Base-by-base conservation (phyloP, 495 filamentous ascomycete species). In the Apiosordaria backusii region DNA sequence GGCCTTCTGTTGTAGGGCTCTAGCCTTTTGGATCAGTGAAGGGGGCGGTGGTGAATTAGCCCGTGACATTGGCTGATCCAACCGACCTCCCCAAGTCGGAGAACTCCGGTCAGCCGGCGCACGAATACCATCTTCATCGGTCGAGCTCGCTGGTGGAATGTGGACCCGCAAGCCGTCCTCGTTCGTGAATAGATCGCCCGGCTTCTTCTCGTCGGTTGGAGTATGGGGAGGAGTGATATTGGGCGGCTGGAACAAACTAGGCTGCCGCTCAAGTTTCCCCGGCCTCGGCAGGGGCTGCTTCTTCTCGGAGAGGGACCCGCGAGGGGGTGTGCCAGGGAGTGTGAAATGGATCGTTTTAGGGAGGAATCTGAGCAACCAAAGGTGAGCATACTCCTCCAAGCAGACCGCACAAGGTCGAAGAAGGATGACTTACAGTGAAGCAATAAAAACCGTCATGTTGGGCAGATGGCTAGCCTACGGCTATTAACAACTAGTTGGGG, bases 261-360 rank as follows among this genome's bases (percentile, higher is more conserved):
- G 78, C 65, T 79, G 78, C 64, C 72, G 71, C 55, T 80, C 67
- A 60, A 70, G 71, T 35, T 63, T 67, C n/a, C 62, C 70, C 26
- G 72, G 72, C 64, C 71, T 75, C 45, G 71, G 59, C 53, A 65
- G 61, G 57, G 69, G 67, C 27, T 68, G 69, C 55, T 70, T 75
- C 61, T 77, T 74, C 66, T 82, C 68, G 64, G 74, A 63, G 65
- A 64, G 60, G 60, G 74, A 57, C 60, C 72, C 76, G 70, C 73
- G 69, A 18, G 68, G 75, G 23, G 72, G 72, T 64, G 75, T 77
- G 65, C 76, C 73, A 13, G 76, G 83, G 45, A 77, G 82, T 63
- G 63, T 81, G 77, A 97, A 97, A 72, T 94, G 87, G 68, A 97
- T 82, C 2, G 93, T 97, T 73, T 96, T 91, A 5, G 93, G 93